Conservation (phyloP, 768 basidiomycete species). For the Russula sp. region DNA sequence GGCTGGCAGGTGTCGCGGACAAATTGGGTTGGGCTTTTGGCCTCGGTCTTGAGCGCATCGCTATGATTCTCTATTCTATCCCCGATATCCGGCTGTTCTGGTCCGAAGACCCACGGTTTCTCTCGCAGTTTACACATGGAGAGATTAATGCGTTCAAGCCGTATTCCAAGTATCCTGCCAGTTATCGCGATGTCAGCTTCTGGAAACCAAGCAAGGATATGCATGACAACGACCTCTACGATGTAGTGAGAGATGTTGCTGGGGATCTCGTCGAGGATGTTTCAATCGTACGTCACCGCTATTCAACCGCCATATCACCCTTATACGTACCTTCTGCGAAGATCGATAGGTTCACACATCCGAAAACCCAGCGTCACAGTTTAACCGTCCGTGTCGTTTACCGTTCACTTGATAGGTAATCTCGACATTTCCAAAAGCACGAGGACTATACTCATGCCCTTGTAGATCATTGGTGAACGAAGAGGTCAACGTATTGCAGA, state of each 20-base stretch:
- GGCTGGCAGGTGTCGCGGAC: slow-evolving; percentile 52
- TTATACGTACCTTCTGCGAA: slow-evolving; percentile 29
- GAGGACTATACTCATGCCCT: not conserved
- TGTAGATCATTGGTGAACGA: slow-evolving; percentile 79
- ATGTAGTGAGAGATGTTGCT: slow-evolving; percentile 85
- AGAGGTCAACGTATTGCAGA: slow-evolving; percentile 79
- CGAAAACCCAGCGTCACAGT: slow-evolving; percentile 73
- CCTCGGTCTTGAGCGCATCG: slow-evolving; percentile 92
- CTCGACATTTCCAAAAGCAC: not conserved
- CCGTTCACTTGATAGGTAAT: slow-evolving; percentile 90
- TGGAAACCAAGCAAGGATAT: slow-evolving; percentile 61
- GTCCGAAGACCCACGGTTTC: slow-evolving; percentile 84
- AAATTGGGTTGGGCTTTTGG: slow-evolving; percentile 99
- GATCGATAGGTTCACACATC: slow-evolving; percentile 90
- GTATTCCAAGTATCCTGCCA: slow-evolving; percentile 89
- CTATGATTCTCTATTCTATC: slow-evolving; percentile 95
- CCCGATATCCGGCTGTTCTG: slow-evolving; percentile 98
- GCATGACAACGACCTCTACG: slow-evolving; percentile 97
- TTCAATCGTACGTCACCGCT: slow-evolving; percentile 49
- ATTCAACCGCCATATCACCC: not conserved
- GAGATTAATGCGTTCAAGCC: slow-evolving; percentile 78
- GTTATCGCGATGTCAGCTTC: slow-evolving; percentile 93
- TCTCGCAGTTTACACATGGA: slow-evolving; percentile 74
- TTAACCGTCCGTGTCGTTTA: slow-evolving; percentile 90
- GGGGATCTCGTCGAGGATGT: slow-evolving; percentile 93